Conservation (phyloP, 805 yeast genomes). For the Candida piceae region DNA sequence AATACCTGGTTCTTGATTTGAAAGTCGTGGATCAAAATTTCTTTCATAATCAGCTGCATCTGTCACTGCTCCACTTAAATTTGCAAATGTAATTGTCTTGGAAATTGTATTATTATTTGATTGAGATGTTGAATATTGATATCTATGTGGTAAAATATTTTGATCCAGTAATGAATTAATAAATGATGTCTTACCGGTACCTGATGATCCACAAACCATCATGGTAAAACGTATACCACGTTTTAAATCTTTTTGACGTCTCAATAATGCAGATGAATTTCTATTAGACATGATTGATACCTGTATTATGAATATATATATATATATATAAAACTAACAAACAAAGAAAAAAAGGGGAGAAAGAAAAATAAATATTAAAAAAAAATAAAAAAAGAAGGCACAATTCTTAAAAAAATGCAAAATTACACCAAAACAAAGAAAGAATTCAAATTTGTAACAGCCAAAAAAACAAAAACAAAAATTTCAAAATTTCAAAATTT, state of each 20-base stretch:
- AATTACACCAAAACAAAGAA: too few relatives aligned
- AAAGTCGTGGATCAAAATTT: slow-evolving; percentile 56
- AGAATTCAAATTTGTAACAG: too few relatives aligned
- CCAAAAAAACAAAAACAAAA: too few relatives aligned
- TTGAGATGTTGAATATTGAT: slow-evolving; percentile 33
- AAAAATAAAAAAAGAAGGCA: too few relatives aligned
- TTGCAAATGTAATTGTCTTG: slow-evolving; percentile 53
- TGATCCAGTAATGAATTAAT: slow-evolving; percentile 63
- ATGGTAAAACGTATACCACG: slow-evolving; percentile 72
- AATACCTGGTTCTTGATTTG: slow-evolving; percentile 67
- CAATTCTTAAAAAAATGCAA: too few relatives aligned
- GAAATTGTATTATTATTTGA: slow-evolving; percentile 26
- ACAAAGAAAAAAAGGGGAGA: too few relatives aligned
- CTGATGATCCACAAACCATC: slow-evolving; percentile 68
- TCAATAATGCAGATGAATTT: slow-evolving; percentile 28
- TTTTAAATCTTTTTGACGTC: slow-evolving; percentile 61
- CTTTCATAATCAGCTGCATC: slow-evolving; percentile 53
- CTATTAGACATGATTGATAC: slow-evolving; percentile 13
- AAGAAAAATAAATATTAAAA: too few relatives aligned
- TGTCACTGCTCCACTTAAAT: slow-evolving; percentile 49
- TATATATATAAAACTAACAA: too few relatives aligned
- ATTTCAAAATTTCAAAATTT: too few relatives aligned
- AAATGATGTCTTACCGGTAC: slow-evolving; percentile 76
- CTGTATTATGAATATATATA: too few relatives aligned
- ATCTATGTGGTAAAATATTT: slow-evolving; percentile 56